These are phyloP conservation scores for Pestalotiopsis sp. DNA, from an alignment of 2,329 filamentous ascomycete species.

Conservation along the genomic window DNA sequence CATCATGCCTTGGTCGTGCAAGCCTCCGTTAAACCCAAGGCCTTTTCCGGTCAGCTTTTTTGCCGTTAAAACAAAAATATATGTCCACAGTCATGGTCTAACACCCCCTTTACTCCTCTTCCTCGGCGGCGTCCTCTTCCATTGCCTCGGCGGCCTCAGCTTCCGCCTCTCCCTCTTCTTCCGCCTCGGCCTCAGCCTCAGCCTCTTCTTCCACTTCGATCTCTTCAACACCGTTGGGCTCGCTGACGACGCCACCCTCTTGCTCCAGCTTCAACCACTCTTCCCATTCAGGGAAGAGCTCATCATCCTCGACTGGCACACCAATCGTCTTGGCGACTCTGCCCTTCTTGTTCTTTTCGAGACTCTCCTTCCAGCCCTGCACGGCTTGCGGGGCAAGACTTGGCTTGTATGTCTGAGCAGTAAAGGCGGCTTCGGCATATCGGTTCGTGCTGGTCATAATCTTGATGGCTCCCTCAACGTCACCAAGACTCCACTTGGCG, in stretches of 20 bases:
- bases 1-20: slow-evolving; percentile 2
- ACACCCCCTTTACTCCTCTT: slow-evolving; percentile 4
- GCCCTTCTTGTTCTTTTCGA: slow-evolving; percentile 84
- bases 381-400: slow-evolving; percentile 71
- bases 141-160: not conserved
- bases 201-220: slow-evolving; percentile 26
- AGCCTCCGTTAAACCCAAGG: not conserved
- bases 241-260: slow-evolving; percentile 57
- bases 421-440: slow-evolving; percentile 83
- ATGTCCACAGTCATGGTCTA: slow-evolving; percentile 3
- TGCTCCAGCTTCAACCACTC: slow-evolving; percentile 83
- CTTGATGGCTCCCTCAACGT: slow-evolving; percentile 80
- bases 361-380: slow-evolving; percentile 75
- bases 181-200: slow-evolving; percentile 25
- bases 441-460: slow-evolving; percentile 79
- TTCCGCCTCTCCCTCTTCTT: slow-evolving; percentile 19
- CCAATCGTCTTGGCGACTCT: slow-evolving; percentile 85
- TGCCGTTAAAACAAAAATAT: not conserved
- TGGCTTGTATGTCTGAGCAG: slow-evolving; percentile 95
- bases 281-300: slow-evolving; percentile 96
- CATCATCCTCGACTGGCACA: slow-evolving; percentile 78
- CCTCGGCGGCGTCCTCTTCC: not conserved
- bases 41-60: slow-evolving; percentile 4
- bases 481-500: slow-evolving; percentile 83
- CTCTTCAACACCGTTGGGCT: slow-evolving; percentile 26